phyloP scores from a whole-genome alignment of 1,284 basidiomycete species.

The Trichosporon faecale region DNA sequence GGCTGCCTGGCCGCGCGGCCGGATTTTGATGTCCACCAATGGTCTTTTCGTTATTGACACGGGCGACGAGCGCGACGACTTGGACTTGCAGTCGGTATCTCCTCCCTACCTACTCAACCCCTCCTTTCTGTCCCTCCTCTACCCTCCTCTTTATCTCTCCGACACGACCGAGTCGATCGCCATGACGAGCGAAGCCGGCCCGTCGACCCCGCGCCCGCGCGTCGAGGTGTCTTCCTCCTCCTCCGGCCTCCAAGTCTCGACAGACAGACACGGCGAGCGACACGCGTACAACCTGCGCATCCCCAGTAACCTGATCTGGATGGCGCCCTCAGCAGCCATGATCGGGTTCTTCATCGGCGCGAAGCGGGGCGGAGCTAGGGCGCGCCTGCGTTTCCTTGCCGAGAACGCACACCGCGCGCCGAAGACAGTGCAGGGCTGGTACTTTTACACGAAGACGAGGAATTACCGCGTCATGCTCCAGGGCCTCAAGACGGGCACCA shows the following conservation, averaged over 20 bases:
- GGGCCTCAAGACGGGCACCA: constrained; percentile 35
- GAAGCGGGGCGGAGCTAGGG: constrained; percentile 41
- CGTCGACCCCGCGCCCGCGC: neutral
- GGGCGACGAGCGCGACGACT: neutral
- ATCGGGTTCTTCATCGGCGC: constrained; percentile 48
- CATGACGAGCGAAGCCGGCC: neutral
- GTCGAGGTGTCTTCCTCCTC: neutral
- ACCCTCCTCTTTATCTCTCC: neutral
- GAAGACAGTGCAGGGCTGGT: constrained; percentile 51
- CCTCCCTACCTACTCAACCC: neutral
- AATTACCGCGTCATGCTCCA: constrained; percentile 49
- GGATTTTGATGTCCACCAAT: constrained; percentile 5
- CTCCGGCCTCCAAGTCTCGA: neutral
- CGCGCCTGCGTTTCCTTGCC: constrained; percentile 48
- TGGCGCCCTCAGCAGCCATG: constrained; percentile 39
- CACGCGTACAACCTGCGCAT: constrained; percentile 22
- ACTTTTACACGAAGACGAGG: constrained; percentile 52
- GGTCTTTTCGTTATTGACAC: neutral
- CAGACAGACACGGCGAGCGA: neutral
- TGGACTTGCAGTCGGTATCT: no score
- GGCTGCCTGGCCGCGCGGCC: neutral
- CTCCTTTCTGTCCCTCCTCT: neutral
- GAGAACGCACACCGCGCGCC: constrained; percentile 52
- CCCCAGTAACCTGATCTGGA: constrained; percentile 40
- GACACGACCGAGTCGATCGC: neutral